These are phyloP conservation scores for Metarhizium robertsii DNA, from an alignment of 2,329 filamentous ascomycete genomes.

Conservation along the genomic window DNA sequence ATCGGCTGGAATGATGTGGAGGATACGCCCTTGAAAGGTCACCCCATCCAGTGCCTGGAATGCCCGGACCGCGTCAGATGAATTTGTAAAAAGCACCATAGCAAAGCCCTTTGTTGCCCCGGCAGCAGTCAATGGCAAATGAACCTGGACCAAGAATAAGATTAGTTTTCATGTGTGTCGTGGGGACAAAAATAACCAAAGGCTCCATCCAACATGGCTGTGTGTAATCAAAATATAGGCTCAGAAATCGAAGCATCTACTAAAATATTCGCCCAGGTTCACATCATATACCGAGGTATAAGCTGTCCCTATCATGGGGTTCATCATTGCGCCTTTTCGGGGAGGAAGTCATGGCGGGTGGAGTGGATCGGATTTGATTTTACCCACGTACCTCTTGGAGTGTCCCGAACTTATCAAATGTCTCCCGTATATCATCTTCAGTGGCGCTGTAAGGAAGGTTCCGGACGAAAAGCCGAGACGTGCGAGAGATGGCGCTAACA, in stretches of 20 bases:
- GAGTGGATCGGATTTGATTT: not conserved
- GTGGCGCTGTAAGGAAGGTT: conserved; percentile 78
- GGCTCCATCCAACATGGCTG: conserved; percentile 8
- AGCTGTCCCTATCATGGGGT: conserved; percentile 99
- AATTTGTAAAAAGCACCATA: conserved; percentile 68
- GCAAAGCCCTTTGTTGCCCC: conserved; percentile 83
- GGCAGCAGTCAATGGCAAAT: conserved; percentile 66
- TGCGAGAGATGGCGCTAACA: conserved; percentile 57
- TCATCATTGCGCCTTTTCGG: conserved; percentile 64
- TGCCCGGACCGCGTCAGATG: conserved; percentile 66
- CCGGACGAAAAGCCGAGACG: conserved; percentile 73
- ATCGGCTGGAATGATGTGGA: conserved; percentile 81
- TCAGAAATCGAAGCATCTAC: conserved; percentile 99
- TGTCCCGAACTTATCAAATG: conserved; percentile 64
- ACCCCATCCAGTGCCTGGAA: conserved; percentile 72
- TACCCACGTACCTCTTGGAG: conserved; percentile 75
- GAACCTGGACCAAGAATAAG: conserved; percentile 51
- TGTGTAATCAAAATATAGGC: conserved; percentile 18
- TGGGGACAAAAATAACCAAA: not conserved
- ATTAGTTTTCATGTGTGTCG: conserved; percentile 16
- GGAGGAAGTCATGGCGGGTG: not conserved
- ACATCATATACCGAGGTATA: conserved; percentile 89
- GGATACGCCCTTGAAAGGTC: conserved; percentile 82
- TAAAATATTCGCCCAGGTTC: conserved; percentile 95
- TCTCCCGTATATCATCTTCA: conserved; percentile 63